Conservation (phyloP, 495 filamentous ascomycete genomes). For the Staphylotrichum longicolle region DNA sequence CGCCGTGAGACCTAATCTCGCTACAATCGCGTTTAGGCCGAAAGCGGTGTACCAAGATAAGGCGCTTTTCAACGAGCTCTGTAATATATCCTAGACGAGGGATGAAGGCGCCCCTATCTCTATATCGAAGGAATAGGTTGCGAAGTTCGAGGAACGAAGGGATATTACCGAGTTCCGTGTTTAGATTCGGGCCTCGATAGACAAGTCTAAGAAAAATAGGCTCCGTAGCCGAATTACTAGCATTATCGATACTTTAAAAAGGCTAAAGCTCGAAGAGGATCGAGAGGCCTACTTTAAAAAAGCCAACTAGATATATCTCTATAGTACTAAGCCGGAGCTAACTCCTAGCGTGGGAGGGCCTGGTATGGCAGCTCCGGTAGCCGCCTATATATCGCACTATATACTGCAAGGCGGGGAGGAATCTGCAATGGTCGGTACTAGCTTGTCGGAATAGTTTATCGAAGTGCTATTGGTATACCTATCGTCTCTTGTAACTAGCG, state of each 20-base stretch:
- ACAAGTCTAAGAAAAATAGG: constrained; percentile 15
- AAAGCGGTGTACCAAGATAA: constrained; percentile 4
- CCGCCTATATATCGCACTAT: constrained; percentile 9
- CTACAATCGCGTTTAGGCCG: constrained; percentile 5
- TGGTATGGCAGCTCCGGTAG: constrained; percentile 16
- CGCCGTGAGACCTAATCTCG: constrained; percentile 7
- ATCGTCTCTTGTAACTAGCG: constrained; percentile 5
- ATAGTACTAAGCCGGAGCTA: constrained; percentile 14
- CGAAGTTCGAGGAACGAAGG: constrained; percentile 14
- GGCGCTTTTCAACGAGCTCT: constrained; percentile 16
- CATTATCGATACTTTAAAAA: constrained; percentile 14
- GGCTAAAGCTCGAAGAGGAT: constrained; percentile 15
- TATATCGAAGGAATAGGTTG: constrained; percentile 12
- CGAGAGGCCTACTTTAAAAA: constrained; percentile 17
- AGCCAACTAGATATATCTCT: constrained; percentile 14
- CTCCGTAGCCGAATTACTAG: constrained; percentile 9
- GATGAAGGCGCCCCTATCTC: constrained; percentile 15
- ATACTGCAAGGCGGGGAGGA: constrained; percentile 9
- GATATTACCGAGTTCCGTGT: constrained; percentile 11
- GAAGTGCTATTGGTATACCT: constrained; percentile 14
- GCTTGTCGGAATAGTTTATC: constrained; percentile 16
- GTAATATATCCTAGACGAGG: constrained; percentile 14
- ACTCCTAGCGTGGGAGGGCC: constrained; percentile 5
- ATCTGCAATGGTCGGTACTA: neutral
- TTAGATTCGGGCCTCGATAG: constrained; percentile 5